These are phyloP conservation scores for Heteromeles arbutifolia DNA, from an alignment of 306 rosid genomes.

Conservation along the genomic window DNA sequence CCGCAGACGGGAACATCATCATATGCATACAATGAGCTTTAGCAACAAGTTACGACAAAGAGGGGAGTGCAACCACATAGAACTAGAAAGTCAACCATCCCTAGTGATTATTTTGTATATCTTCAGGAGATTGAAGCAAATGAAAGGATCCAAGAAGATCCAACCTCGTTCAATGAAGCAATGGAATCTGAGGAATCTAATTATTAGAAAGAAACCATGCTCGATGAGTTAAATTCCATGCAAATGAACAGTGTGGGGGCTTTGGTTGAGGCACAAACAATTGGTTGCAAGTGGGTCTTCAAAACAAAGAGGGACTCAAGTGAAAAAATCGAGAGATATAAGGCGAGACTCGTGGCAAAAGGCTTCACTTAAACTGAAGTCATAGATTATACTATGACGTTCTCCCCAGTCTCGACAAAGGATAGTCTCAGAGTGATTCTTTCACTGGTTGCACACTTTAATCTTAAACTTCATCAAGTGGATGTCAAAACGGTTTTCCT, in stretches of 20 bases:
- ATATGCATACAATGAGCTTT: no score
- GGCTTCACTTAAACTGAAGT: neutral
- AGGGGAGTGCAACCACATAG: no score
- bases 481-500: neutral
- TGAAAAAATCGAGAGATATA: neutral
- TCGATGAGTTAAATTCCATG: neutral
- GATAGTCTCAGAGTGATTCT: no score
- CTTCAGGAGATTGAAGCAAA: neutral
- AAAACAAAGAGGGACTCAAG: neutral
- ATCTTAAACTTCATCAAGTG: neutral
- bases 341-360: neutral
- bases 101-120: neutral
- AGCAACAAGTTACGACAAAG: no score
- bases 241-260: neutral
- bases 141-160: no score
- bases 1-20: rapidly evolving
- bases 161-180: no score
- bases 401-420: neutral
- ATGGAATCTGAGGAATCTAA: no score
- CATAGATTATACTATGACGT: no score
- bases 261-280: neutral
- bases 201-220: neutral
- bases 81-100: neutral
- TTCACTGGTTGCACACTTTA: no score
- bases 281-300: neutral